These are phyloP conservation scores for Fragilariopsis cylindrus DNA, from an alignment of 108 stramenopile species.

Conservation along the genomic window DNA sequence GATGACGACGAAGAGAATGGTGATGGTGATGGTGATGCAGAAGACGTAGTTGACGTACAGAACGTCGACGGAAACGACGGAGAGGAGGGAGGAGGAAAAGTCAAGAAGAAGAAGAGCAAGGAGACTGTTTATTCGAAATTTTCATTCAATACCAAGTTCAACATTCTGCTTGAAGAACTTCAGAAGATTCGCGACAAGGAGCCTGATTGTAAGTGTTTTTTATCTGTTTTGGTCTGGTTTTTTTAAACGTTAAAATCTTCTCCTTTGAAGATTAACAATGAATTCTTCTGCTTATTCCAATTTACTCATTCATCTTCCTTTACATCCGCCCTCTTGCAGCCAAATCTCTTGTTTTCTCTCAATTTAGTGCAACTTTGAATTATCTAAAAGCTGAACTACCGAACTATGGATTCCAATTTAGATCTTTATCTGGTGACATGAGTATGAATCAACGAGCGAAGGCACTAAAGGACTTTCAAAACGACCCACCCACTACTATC, in stretches of 20 bases:
- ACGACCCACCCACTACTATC: slow-evolving; percentile 51
- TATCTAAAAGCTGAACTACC: slow-evolving; percentile 47
- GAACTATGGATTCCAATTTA: slow-evolving; percentile 45
- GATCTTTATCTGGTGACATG: slow-evolving; percentile 47
- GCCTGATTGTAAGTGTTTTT: slow-evolving; percentile 32
- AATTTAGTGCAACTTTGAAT: slow-evolving; percentile 38
- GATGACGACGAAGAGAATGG: neutral
- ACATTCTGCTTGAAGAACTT: slow-evolving; percentile 35
- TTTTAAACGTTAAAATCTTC: no score
- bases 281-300: neutral
- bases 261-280: no score
- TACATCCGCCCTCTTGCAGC: slow-evolving; percentile 16
- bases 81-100: slow-evolving; percentile 3
- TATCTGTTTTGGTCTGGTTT: slow-evolving; percentile 1
- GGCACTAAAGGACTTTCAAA: slow-evolving; percentile 48
- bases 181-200: slow-evolving; percentile 37
- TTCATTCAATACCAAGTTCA: slow-evolving; percentile 34
- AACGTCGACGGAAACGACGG: slow-evolving; percentile 8
- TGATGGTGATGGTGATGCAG: slow-evolving; percentile 4
- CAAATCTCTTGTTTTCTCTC: slow-evolving; percentile 54
- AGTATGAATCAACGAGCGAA: slow-evolving; percentile 41
- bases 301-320: neutral
- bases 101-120: neutral
- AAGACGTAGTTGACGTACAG: neutral
- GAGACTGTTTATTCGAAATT: slow-evolving; percentile 18